phyloP scores from a whole-genome alignment of 2,329 filamentous ascomycete genomes.

The Colletotrichum godetiae region DNA sequence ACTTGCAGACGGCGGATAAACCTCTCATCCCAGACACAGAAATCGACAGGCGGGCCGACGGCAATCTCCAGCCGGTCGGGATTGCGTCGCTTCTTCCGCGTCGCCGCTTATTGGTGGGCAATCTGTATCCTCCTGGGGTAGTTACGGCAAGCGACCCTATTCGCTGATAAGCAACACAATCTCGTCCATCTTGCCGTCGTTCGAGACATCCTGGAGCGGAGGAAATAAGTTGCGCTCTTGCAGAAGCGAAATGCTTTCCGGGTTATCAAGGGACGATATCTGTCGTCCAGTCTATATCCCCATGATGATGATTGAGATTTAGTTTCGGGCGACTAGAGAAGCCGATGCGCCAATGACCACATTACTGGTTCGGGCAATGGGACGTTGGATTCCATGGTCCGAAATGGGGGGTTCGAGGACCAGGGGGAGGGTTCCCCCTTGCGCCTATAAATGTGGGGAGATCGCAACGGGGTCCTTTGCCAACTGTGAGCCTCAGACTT shows the following conservation, averaged over 20 bases:
- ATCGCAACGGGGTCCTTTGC: neutral
- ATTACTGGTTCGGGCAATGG: neutral
- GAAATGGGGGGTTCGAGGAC: neutral
- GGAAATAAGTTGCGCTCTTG: neutral
- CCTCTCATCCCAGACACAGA: neutral
- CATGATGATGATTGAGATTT: neutral
- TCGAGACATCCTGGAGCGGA: neutral
- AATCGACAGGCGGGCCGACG: slow-evolving; percentile 18
- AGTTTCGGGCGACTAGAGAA: neutral
- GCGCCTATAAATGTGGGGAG: neutral
- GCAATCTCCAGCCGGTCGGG: neutral
- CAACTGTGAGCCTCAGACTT: neutral
- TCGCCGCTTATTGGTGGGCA: slow-evolving; percentile 11
- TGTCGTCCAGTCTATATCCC: neutral
- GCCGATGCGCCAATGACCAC: neutral
- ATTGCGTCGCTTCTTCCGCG: neutral
- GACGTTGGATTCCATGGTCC: neutral
- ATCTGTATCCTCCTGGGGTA: neutral
- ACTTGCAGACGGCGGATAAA: neutral
- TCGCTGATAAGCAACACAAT: neutral
- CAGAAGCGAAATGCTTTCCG: neutral
- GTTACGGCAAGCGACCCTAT: slow-evolving; percentile 1
- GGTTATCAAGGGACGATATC: neutral
- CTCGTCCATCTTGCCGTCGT: neutral
- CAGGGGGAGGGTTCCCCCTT: neutral